Base-by-base conservation (phyloP, 305 asterid genomes). In the Fraxinus floribunda region DNA sequence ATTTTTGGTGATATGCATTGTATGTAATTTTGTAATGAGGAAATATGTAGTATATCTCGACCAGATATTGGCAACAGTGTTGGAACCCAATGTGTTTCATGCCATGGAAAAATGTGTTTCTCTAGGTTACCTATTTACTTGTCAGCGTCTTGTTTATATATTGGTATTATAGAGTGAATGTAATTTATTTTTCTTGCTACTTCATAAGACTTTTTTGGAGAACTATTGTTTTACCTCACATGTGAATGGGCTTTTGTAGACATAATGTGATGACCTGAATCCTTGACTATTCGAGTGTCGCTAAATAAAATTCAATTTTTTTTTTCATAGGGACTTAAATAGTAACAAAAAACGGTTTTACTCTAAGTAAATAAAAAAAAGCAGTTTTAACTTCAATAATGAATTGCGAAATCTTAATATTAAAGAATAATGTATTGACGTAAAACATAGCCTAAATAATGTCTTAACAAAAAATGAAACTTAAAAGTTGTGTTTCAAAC, bases 41-140 rank as follows among this genome's bases (percentile, higher is more conserved):
- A 85, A 82, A 86, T 87, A 87, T 86, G 87, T 88, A 92, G 97
- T 92, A 91, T 90, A 89, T 90, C 88, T 83, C 90, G 88, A 81
- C 80, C 87, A 80, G 89, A 87, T 86, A 84, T 79, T 86, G 86
- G 86, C 89, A 76, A 87, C 88, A 79, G 81, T 57, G 77, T 88
- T 85, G 86, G 86, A 84, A 83, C 85, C 83, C 78, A 72, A 83
- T 77, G 70, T 52, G 68, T 44, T 76, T 83, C 57, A 35, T 79
- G 84, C 79, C 75, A 77, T 87, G 76, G 46, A 81, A 79, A 82
- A 79, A 79, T 71, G 16, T 84, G 38, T 66, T 26, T 44, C 73
- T 80, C 79, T 75, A 62, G 72, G 44, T 29, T 7, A 20, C 74
- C 72, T 16, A 62, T 80, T 62, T 57, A 49, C 78, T 15, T 3